These are phyloP conservation scores for Ramichloridium luteum DNA, from an alignment of 2,329 filamentous ascomycete species.

Conservation along the genomic window DNA sequence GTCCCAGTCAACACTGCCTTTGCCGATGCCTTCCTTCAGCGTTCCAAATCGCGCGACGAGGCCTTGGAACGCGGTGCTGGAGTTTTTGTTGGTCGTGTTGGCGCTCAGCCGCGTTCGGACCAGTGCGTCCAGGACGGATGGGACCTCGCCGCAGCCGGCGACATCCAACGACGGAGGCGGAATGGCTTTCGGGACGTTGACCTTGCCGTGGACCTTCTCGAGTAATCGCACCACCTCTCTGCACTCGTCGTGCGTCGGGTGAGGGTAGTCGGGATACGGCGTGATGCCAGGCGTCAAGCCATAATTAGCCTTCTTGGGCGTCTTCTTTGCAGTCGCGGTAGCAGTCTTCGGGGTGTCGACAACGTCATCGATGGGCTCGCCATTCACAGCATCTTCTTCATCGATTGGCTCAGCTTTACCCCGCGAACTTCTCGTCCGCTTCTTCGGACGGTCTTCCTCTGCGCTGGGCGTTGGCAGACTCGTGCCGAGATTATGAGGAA, in stretches of 20 bases:
- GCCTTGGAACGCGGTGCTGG: conserved; percentile 53
- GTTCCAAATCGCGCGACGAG: conserved; percentile 54
- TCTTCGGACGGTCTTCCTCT: conserved; percentile 15
- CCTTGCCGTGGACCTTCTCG: conserved; percentile 51
- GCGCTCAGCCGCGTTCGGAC: conserved; percentile 51
- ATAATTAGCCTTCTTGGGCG: conserved; percentile 31
- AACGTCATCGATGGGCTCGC: conserved; percentile 1
- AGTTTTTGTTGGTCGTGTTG: conserved; percentile 48
- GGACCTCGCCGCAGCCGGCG: conserved; percentile 58
- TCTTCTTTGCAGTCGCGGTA: conserved; percentile 26
- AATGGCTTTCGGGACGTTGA: conserved; percentile 52
- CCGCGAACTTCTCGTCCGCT: conserved; percentile 14
- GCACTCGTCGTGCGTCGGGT: conserved; percentile 57
- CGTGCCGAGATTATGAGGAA: conserved; percentile 46
- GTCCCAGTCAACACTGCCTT: conserved; percentile 65
- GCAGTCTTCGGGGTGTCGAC: conserved; percentile 2
- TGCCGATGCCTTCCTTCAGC: conserved; percentile 49
- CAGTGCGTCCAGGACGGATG: conserved; percentile 51
- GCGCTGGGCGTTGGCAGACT: conserved; percentile 19
- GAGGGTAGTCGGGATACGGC: conserved; percentile 56
- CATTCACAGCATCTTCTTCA: conserved; percentile 7
- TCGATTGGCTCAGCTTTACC: background rate
- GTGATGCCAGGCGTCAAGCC: conserved; percentile 38
- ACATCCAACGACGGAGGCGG: conserved; percentile 58
- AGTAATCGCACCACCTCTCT: conserved; percentile 56